phyloP scores from a whole-genome alignment of 2,329 filamentous ascomycete species.

The Fusarium nygamai region DNA sequence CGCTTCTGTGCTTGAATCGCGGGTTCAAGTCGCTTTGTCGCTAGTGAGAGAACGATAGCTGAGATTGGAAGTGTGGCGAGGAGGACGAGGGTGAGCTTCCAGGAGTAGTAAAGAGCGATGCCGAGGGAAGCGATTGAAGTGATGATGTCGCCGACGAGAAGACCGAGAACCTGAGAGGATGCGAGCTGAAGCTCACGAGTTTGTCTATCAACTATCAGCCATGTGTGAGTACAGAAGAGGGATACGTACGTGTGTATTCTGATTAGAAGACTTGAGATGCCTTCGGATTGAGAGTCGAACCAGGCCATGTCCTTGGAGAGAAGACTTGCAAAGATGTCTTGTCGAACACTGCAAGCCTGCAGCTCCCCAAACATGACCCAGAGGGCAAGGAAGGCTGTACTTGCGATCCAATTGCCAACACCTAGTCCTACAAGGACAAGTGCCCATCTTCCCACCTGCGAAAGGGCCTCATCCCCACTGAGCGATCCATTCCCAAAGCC shows the following conservation, averaged over 20 bases:
- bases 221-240: rapidly evolving
- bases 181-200: constrained; percentile 83
- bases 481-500: constrained; percentile 68
- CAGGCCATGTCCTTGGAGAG: constrained; percentile 80
- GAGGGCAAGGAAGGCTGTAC: constrained; percentile 71
- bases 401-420: constrained; percentile 71
- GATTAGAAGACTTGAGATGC: constrained; percentile 75
- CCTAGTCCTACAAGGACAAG: constrained; percentile 72
- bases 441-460: constrained; percentile 67
- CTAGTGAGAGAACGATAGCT: constrained; percentile 64
- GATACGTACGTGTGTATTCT: constrained; percentile 75
- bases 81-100: constrained; percentile 84
- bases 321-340: constrained; percentile 72
- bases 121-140: constrained; percentile 72
- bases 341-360: constrained; percentile 74
- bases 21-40: constrained; percentile 69
- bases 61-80: constrained; percentile 78
- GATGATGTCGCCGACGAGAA: constrained; percentile 71
- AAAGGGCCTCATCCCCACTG: constrained; percentile 60
- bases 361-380: constrained; percentile 86
- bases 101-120: constrained; percentile 82
- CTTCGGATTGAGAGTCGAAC: constrained; percentile 80
- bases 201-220: constrained; percentile 64
- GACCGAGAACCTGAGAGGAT: constrained; percentile 81
- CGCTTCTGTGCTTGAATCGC: constrained; percentile 76